Evolutionary conservation across 2,329 filamentous ascomycete species (phyloP).

Genomic region (Trichoderma sp.): DNA sequence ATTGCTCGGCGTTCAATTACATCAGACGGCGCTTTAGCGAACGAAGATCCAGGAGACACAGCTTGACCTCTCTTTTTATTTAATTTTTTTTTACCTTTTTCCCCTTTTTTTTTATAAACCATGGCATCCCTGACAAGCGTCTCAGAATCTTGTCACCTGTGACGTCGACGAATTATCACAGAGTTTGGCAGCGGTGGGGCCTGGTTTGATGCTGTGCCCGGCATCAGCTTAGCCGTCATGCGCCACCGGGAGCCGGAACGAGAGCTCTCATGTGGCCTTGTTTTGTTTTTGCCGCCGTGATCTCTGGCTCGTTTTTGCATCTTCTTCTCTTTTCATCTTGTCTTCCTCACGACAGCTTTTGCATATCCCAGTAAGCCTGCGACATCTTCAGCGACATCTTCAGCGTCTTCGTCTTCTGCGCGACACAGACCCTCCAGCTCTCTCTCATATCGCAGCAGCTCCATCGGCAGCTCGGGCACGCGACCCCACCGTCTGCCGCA

Average conservation of each 20-base stretch:
- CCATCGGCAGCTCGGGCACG: constrained; percentile 12
- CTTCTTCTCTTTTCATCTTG: neutral
- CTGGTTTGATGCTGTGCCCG: neutral
- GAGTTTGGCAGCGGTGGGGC: constrained; percentile 17
- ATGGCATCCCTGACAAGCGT: neutral
- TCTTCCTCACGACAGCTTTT: neutral
- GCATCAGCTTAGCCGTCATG: constrained; percentile 14
- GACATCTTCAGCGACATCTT: neutral
- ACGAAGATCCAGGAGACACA: neutral
- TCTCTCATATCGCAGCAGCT: neutral
- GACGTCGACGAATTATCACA: constrained; percentile 4
- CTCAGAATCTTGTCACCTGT: neutral
- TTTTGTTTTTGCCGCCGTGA: neutral
- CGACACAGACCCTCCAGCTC: neutral
- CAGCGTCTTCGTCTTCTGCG: neutral
- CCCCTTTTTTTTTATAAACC: no score
- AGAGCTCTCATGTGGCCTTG: neutral
- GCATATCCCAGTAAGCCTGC: neutral
- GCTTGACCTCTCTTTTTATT: no score
- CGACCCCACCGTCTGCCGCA: constrained; percentile 18
- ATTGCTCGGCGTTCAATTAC: neutral
- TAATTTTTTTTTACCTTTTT: neutral
- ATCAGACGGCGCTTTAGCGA: neutral
- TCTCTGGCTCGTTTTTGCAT: neutral
- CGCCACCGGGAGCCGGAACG: constrained; percentile 9